A percentile compares a stretch with the other conserved stretches of the same genome.
These are phyloP conservation scores for Penicillium argentinense DNA, from an alignment of 495 filamentous ascomycete species.

Conservation along the genomic window DNA sequence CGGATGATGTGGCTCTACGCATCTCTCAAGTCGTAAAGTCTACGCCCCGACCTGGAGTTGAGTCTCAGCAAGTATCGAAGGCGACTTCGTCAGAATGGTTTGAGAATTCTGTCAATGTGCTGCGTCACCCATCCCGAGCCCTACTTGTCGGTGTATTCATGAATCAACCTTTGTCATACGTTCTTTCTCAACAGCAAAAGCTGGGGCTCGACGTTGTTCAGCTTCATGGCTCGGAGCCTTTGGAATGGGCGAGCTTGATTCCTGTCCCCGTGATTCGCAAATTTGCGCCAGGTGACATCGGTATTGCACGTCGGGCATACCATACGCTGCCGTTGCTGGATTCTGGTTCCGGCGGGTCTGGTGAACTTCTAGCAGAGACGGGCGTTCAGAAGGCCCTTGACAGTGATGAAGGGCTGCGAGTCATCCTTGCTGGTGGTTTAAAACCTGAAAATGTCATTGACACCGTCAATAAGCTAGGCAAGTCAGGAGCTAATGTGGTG, in stretches of 20 bases:
- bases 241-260: conserved; percentile 86
- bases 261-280: conserved; percentile 87
- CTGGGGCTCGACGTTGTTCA: conserved; percentile 89
- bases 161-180: conserved; percentile 80
- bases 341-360: conserved; percentile 79
- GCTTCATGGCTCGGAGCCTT: conserved; percentile 84
- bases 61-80: conserved; percentile 23
- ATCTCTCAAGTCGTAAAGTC: conserved; percentile 79
- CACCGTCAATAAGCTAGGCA: conserved; percentile 57
- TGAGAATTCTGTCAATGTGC: conserved; percentile 51
- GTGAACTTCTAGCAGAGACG: conserved; percentile 67
- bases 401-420: conserved; percentile 60
- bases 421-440: conserved; percentile 83
- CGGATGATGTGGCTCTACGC: conserved; percentile 69
- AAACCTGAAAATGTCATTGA: conserved; percentile 70
- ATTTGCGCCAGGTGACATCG: conserved; percentile 71
- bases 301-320: conserved; percentile 71
- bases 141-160: conserved; percentile 93
- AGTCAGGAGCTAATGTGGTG: conserved; percentile 58
- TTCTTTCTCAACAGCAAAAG: conserved; percentile 70
- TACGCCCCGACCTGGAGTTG: conserved; percentile 44
- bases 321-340: conserved; percentile 84
- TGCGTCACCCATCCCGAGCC: conserved; percentile 60
- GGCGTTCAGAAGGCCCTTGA: conserved; percentile 62
- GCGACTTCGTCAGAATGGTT: conserved; percentile 59